Evolutionary conservation across 495 filamentous ascomycete genomes (phyloP), one percentile per base, ranked within the genome.

Genomic region (Daldinia vernicosa): DNA sequence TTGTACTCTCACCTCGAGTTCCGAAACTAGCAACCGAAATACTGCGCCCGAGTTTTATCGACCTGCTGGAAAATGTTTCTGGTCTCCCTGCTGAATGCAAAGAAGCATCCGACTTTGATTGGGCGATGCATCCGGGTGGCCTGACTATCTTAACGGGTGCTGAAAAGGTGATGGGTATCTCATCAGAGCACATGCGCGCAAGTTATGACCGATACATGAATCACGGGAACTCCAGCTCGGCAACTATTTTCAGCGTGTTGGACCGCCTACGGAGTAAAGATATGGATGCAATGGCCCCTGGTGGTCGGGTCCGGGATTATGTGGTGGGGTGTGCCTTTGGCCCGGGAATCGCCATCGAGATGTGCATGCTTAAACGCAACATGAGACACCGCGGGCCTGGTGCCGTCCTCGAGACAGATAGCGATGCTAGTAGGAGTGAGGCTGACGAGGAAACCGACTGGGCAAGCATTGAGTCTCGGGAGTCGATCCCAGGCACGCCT

Each of bases 121-220:
- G 89, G 89, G 89, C 88, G 0, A 81, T 91, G 67, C 89, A 91
- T 72, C 89, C 89, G 0, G 89, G 89, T 4, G 89, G 89, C 33
- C 76, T 85, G 15, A 87, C 88, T 8, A 90, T 91, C 59, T 82
- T 91, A 12, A 84, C 87, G 6, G 86, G 87, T 6, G 86, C 88
- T 1, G 84, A 90, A 74, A 76, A 78, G 39, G 81, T 79, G 9
- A 81, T 89, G 80, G 69, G 76, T 17, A 82, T 91, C 22, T 82
- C 84, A 0, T 76, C 85, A 1, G 83, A 88, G 70, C 85, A 89
- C 63, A 82, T 91, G 80, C 82, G 85, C 60, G 87, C 87, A 5
- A 86, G 82, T 65, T 88, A 89, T 64, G 87, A 89, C 64, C 85
- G 86, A 62, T 90, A 90, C 75, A 85, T 88, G 60, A 84, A 84